These are phyloP conservation scores for Geranium rotundifolium DNA, from an alignment of 345 rosid species.

Conservation along the genomic window DNA sequence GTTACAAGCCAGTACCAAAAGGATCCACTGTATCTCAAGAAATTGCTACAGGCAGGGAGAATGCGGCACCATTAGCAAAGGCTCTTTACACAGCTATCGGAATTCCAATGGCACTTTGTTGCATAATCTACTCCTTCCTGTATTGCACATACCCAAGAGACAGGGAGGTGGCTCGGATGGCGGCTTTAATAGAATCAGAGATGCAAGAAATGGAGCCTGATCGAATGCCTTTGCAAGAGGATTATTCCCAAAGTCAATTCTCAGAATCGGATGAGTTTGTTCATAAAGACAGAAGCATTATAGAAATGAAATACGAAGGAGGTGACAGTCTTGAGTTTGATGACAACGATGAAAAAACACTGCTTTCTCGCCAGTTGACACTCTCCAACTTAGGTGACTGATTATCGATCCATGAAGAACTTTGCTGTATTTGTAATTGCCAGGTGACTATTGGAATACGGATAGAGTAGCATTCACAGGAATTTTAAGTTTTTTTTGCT, in stretches of 20 bases:
- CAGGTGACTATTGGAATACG: no score
- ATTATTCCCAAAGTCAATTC: constrained; percentile 11
- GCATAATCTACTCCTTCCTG: constrained; percentile 64
- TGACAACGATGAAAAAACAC: constrained; percentile 26
- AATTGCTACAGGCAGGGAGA: constrained; percentile 54
- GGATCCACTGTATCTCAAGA: constrained; percentile 33
- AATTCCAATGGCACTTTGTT: constrained; percentile 66
- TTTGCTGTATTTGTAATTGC: no score
- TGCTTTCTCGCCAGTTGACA: constrained; percentile 21
- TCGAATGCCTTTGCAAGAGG: constrained; percentile 4
- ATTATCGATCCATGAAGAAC: no score
- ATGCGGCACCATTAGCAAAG: constrained; percentile 68
- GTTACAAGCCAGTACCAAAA: constrained; percentile 54
- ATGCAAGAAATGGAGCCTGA: constrained; percentile 35
- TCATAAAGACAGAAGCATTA: constrained; percentile 20
- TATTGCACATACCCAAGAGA: constrained; percentile 71
- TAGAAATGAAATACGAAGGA: constrained; percentile 19
- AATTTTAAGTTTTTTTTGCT: no score
- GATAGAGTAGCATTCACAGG: no score
- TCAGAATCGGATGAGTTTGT: constrained; percentile 9
- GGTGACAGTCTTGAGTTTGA: constrained; percentile 23
- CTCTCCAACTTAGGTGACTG: no score
- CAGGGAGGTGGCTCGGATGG: constrained; percentile 68
- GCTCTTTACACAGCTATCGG: constrained; percentile 72
- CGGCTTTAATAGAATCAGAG: constrained; percentile 60